A percentile compares a stretch with the other conserved stretches of the same genome.
Conservation (phyloP, 305 asterid species). For the Solanum hybrid region DNA sequence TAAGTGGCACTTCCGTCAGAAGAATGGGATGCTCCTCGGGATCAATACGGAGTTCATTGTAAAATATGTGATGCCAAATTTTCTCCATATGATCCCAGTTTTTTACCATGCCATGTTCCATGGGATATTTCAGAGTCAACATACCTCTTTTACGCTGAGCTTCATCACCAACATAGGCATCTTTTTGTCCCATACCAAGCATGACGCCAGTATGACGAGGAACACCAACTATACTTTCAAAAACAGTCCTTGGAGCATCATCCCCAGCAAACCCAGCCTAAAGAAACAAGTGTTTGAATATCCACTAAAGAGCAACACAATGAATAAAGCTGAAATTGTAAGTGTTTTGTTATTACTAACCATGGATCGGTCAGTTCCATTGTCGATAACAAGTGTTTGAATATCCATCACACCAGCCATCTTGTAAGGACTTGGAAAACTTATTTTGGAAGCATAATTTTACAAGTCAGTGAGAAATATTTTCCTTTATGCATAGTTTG, state of each 20-base stretch:
- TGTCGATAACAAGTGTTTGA: neutral
- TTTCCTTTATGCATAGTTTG: neutral
- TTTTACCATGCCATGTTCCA: no score
- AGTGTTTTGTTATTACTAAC: neutral
- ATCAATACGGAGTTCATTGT: neutral
- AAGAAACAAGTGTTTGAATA: neutral
- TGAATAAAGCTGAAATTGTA: neutral
- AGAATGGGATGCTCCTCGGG: conserved; percentile 26
- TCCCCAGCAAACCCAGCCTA: no score
- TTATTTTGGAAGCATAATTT: no score
- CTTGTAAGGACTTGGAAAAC: neutral
- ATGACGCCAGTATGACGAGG: conserved; percentile 17
- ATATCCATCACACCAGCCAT: neutral
- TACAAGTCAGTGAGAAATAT: no score
- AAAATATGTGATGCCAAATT: conserved; percentile 24
- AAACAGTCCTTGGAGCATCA: neutral
- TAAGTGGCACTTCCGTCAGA: conserved; percentile 22
- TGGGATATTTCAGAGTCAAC: no score
- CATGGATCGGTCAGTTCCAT: neutral
- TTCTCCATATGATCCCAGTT: conserved; percentile 15
- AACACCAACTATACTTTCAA: conserved; percentile 22
- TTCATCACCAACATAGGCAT: conserved; percentile 17
- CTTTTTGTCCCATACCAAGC: conserved; percentile 22
- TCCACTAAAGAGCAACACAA: neutral
- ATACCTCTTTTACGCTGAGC: no score